These are phyloP conservation scores for Polyporus arcularius DNA, from an alignment of 768 basidiomycete species.

Conservation along the genomic window DNA sequence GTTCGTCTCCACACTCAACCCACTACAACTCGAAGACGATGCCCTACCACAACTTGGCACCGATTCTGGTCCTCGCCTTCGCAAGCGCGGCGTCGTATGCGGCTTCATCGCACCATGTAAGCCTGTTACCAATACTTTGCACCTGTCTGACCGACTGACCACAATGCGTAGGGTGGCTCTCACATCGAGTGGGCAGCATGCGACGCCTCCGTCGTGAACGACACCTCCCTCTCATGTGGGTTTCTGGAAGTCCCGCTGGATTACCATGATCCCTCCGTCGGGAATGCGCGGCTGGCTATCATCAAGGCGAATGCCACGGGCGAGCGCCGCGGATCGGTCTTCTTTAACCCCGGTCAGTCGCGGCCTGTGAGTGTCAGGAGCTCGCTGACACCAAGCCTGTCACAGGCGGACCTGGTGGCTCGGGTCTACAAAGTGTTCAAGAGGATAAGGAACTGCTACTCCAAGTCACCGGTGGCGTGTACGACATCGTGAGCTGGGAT, in stretches of 20 bases:
- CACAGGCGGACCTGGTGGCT: background rate
- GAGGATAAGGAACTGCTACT: background rate
- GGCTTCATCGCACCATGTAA: too few species aligned
- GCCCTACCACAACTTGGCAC: too few species aligned
- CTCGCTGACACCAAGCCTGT: background rate
- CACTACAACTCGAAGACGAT: too few species aligned
- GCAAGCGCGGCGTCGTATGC: too few species aligned
- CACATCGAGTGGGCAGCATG: background rate
- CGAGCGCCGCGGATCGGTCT: slow-evolving; percentile 1
- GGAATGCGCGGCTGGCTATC: background rate
- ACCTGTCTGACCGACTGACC: too few species aligned
- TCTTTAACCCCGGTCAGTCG: slow-evolving; percentile 3
- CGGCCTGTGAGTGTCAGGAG: background rate
- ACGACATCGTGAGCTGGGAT: slow-evolving; percentile 8
- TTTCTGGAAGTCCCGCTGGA: slow-evolving; percentile 6
- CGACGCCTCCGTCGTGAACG: background rate
- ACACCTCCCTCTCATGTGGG: background rate
- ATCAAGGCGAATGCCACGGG: background rate
- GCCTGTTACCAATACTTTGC: too few species aligned
- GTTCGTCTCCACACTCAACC: too few species aligned
- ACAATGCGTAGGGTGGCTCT: background rate
- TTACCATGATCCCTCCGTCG: background rate
- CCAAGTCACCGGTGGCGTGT: background rate
- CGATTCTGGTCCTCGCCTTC: too few species aligned
- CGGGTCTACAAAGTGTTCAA: background rate